Evolutionary conservation across 805 yeast species (phyloP).

Genomic region (Hanseniaspora meyeri): DNA sequence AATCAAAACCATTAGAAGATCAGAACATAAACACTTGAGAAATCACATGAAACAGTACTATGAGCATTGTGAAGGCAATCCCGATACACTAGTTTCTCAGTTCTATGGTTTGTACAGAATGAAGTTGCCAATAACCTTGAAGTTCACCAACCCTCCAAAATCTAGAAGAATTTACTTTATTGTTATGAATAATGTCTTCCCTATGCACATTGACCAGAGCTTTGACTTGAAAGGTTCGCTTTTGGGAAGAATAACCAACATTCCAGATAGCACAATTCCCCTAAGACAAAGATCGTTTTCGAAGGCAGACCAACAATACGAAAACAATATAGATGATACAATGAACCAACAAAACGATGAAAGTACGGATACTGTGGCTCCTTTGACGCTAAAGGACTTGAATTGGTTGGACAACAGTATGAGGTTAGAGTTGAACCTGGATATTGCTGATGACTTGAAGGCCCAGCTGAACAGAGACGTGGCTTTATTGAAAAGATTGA

Average conservation of each 20-base stretch:
- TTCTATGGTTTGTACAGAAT: constrained; percentile 91
- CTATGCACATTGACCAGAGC: constrained; percentile 73
- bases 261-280: constrained; percentile 12
- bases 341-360: constrained; percentile 19
- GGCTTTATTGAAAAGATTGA: constrained; percentile 51
- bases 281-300: constrained; percentile 15
- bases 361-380: constrained; percentile 31
- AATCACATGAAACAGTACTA: constrained; percentile 64
- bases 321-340: constrained; percentile 16
- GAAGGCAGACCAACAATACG: constrained; percentile 14
- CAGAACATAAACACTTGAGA: constrained; percentile 79
- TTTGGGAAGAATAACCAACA: constrained; percentile 57
- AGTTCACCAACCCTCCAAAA: constrained; percentile 23
- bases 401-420: constrained; percentile 69
- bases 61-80: constrained; percentile 66
- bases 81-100: constrained; percentile 84
- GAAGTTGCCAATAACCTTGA: constrained; percentile 59
- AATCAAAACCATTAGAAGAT: constrained; percentile 87
- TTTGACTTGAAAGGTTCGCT: constrained; percentile 92
- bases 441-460: constrained; percentile 45
- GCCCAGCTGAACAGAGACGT: constrained; percentile 70
- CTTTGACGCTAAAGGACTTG: constrained; percentile 51
- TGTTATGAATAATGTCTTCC: constrained; percentile 94
- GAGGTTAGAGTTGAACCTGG: constrained; percentile 63
- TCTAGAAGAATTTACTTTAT: constrained; percentile 77